phyloP scores from a whole-genome alignment of 768 basidiomycete species.

The Leccinum rimulosum region DNA sequence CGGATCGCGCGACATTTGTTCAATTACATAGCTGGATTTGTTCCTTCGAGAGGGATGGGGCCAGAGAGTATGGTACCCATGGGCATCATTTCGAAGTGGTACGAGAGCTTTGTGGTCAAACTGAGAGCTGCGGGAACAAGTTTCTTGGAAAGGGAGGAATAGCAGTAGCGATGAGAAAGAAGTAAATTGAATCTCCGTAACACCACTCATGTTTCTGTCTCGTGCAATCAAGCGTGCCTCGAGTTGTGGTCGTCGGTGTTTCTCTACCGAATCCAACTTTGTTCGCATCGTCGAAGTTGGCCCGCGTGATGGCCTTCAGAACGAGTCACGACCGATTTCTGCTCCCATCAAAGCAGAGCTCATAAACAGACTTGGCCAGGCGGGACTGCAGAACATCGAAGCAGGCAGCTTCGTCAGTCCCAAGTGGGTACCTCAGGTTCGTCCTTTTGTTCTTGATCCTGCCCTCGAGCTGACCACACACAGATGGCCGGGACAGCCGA shows the following conservation, averaged over 20 bases:
- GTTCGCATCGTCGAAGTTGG: constrained; percentile 81
- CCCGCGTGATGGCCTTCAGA: constrained; percentile 89
- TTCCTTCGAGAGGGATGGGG: constrained; percentile 40
- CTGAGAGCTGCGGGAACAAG: constrained; percentile 54
- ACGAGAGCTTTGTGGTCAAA: constrained; percentile 63
- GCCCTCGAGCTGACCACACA: neutral
- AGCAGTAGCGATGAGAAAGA: neutral
- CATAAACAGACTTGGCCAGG: constrained; percentile 66
- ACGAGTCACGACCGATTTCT: constrained; percentile 73
- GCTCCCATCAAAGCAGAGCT: constrained; percentile 76
- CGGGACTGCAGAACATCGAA: constrained; percentile 73
- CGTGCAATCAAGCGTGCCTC: constrained; percentile 1
- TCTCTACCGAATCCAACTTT: constrained; percentile 19
- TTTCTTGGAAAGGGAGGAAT: constrained; percentile 52
- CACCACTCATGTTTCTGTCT: constrained; percentile 13
- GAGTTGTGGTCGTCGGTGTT: neutral
- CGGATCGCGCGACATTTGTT: constrained; percentile 62
- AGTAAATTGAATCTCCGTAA: neutral
- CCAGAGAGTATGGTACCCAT: constrained; percentile 60
- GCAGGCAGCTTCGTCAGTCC: constrained; percentile 90
- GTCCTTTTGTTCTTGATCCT: constrained; percentile 6
- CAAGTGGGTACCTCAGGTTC: constrained; percentile 88
- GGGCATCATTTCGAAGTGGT: constrained; percentile 65
- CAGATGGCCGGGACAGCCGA: constrained; percentile 89
- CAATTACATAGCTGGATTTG: constrained; percentile 72